A percentile compares a stretch with the other conserved stretches of the same genome.
These are phyloP conservation scores for Andrographis paniculata DNA, from an alignment of 305 asterid species.

Conservation along the genomic window DNA sequence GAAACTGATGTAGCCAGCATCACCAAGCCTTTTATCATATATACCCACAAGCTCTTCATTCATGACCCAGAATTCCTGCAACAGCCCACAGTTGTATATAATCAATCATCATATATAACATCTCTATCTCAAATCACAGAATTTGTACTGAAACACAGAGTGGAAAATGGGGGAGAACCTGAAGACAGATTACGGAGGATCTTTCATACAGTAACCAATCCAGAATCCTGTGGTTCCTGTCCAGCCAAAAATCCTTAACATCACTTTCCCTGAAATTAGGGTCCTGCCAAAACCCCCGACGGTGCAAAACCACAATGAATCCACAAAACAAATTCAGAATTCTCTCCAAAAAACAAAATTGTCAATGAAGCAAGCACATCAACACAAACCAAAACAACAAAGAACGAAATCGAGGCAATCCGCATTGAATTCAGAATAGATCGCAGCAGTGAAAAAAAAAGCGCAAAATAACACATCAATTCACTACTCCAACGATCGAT, in stretches of 20 bases:
- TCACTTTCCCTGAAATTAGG: slow-evolving; percentile 86
- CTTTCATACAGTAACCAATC: slow-evolving; percentile 87
- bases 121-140: too few species aligned
- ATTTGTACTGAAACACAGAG: not conserved
- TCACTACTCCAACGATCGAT: not conserved
- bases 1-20: slow-evolving; percentile 80
- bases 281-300: slow-evolving; percentile 46
- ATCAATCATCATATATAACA: too few species aligned
- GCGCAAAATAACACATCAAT: not conserved
- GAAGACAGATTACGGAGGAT: slow-evolving; percentile 95
- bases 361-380: not conserved
- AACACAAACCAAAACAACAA: not conserved
- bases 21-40: slow-evolving; percentile 88
- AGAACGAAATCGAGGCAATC: not conserved
- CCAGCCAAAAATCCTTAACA: slow-evolving; percentile 71
- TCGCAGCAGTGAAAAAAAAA: too few species aligned
- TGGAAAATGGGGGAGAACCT: slow-evolving; percentile 34
- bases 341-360: not conserved
- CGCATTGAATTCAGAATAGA: not conserved
- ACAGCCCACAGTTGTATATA: slow-evolving; percentile 4
- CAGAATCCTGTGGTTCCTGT: slow-evolving; percentile 74
- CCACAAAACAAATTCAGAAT: not conserved
- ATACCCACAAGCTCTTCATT: slow-evolving; percentile 85
- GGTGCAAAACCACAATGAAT: slow-evolving; percentile 20
- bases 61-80: slow-evolving; percentile 95